Conservation (phyloP, 2,329 filamentous ascomycete genomes). For the Claviceps fusiformis region DNA sequence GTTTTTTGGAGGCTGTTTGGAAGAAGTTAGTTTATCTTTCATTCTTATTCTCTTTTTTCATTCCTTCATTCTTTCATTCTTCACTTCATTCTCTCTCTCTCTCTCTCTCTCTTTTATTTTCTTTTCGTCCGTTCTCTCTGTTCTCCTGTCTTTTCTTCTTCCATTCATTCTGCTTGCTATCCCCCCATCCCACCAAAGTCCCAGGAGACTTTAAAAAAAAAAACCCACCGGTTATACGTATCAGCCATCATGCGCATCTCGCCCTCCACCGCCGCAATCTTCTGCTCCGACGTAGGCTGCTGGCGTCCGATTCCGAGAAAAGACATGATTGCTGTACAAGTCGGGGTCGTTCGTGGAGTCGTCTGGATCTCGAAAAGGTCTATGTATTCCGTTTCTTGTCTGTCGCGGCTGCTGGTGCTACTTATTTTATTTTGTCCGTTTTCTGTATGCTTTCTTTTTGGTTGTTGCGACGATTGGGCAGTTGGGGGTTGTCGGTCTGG, state of each 20-base stretch:
- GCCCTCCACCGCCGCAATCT: conserved; percentile 89
- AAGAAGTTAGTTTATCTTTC: not conserved
- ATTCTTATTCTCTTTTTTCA: not conserved
- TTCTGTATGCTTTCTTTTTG: too few relatives aligned
- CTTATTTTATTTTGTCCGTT: too few relatives aligned
- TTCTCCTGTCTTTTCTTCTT: not conserved
- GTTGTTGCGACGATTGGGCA: too few relatives aligned
- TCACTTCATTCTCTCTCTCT: not conserved
- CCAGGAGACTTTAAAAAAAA: not conserved
- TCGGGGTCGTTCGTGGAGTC: too few relatives aligned
- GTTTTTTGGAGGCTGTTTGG: conserved; percentile 61
- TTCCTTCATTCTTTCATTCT: not conserved
- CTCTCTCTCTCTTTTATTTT: not conserved
- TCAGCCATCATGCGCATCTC: conserved; percentile 97
- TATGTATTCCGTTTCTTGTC: too few relatives aligned
- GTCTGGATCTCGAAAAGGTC: too few relatives aligned
- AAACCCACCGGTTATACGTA: conserved; percentile 84
- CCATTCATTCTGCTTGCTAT: not conserved
- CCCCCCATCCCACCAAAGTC: too few relatives aligned
- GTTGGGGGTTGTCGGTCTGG: too few relatives aligned
- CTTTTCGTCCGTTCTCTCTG: not conserved
- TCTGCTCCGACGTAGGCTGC: conserved; percentile 88
- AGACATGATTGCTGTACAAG: conserved; percentile 18
- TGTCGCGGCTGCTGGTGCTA: too few relatives aligned
- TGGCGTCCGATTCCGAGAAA: conserved; percentile 43